Base-by-base conservation (phyloP, 352 stramenopile species). In the Phytopythium boreale region DNA sequence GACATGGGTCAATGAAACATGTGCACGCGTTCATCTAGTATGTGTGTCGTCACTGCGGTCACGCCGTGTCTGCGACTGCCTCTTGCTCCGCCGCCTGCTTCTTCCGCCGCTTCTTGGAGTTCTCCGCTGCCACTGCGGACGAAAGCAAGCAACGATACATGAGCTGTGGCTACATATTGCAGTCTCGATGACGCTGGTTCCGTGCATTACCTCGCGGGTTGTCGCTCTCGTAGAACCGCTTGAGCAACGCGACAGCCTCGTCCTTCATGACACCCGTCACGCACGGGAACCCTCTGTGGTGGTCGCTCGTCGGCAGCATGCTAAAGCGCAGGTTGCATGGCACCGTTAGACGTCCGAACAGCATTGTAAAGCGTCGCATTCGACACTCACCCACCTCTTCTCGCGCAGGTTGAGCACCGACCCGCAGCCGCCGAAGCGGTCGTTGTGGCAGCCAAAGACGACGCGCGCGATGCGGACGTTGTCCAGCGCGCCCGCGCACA, bases 381-480 rank as follows among this genome's bases (percentile, higher is more conserved):
- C n/a, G n/a, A n/a, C n/a, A n/a, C 26, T 17, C 60, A 47, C 61
- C 14, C 55, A 93, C 75, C 61, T 74, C 56, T 77, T 71, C 27
- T 95, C 70, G 52, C 97, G 84, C 24, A 98, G 70, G 59, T 66
- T 89, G 34, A 98, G 51, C 10, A 98, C 91, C 12, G 93, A 98
- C 52, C 93, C 86, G 72, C 88, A 97, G 36, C 93, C 93, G 56
- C 93, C 93, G 71, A 98, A 98, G 58, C 88, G 89, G 61, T 98
- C 89, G 62, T 98, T 98, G 63, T 90, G 80, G 68, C 89, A 97
- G 20, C 93, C 93, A 78, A 97, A 98, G 41, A 90, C 86, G 52
- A 96, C 91, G 9, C 63, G 67, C 46, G 77, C 63, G 50, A 98
- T 89, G 47, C 66, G 78, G 15, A 97, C 69, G 53, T 90, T 77